Percentiles rank a stretch among this genome's conserved stretches.
These are phyloP conservation scores for Vicia sativa DNA, from an alignment of 306 rosid genomes.

Conservation along the genomic window DNA sequence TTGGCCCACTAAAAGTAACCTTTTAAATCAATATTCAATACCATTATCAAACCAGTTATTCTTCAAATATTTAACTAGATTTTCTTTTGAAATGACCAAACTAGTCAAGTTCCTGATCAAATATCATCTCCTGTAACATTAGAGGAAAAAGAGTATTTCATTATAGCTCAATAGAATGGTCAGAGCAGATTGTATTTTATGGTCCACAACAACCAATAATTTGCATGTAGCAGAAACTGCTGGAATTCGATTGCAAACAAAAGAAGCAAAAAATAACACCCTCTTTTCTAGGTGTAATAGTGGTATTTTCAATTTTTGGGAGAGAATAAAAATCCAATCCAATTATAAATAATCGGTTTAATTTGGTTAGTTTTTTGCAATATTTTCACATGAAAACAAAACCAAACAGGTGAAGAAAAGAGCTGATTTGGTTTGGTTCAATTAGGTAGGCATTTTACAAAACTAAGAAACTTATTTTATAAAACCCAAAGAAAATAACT, in stretches of 20 bases:
- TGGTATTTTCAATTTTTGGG: too few species aligned
- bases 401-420: too few species aligned
- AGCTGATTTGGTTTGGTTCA: too few species aligned
- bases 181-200: conserved; percentile 16
- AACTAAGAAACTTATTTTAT: too few species aligned
- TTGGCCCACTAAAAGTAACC: conserved; percentile 21
- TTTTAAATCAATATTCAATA: conserved; percentile 39
- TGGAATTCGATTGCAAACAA: background rate
- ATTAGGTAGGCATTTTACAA: too few species aligned
- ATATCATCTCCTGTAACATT: conserved; percentile 50
- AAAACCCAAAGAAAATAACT: too few species aligned
- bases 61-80: conserved; percentile 43
- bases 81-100: conserved; percentile 37
- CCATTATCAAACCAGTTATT: conserved; percentile 27
- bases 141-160: conserved; percentile 22
- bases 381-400: too few species aligned
- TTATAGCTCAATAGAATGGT: background rate
- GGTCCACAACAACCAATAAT: conserved; percentile 15
- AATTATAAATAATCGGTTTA: too few species aligned
- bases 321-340: too few species aligned
- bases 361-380: too few species aligned
- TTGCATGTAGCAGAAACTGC: conserved; percentile 13
- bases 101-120: conserved; percentile 44
- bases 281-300: background rate
- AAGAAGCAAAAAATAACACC: conserved; percentile 3